These are phyloP conservation scores for Gossypium longicalyx DNA, from an alignment of 345 rosid genomes.

Conservation along the genomic window DNA sequence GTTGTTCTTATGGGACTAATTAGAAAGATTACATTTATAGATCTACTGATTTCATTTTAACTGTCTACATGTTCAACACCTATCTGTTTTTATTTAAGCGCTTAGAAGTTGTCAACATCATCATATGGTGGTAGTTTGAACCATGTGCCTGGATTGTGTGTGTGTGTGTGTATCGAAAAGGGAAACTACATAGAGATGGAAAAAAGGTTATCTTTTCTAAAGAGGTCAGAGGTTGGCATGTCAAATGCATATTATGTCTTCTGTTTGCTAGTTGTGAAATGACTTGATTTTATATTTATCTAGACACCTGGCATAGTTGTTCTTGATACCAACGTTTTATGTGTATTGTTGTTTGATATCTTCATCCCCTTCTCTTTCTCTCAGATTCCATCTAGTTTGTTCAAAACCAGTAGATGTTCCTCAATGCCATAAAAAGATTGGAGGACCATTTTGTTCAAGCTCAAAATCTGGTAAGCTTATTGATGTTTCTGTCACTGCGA, in stretches of 20 bases:
- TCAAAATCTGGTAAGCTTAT: neutral
- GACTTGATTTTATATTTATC: neutral
- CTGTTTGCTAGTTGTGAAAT: neutral
- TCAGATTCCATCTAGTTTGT: conserved; percentile 61
- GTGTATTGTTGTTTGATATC: neutral
- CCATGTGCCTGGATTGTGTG: neutral
- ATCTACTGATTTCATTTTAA: neutral
- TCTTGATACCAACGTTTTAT: neutral
- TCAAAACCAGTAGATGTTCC: conserved; percentile 22
- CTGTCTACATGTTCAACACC: too few species aligned
- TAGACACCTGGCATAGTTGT: neutral
- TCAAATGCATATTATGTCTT: neutral
- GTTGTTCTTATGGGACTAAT: neutral
- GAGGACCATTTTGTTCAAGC: too few species aligned
- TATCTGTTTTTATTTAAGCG: neutral
- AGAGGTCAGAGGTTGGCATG: neutral
- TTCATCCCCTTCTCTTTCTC: too few species aligned
- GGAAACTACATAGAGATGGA: neutral
- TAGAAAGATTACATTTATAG: neutral
- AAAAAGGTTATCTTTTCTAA: neutral
- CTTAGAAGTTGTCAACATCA: neutral
- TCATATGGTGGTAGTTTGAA: neutral
- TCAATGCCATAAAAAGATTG: neutral
- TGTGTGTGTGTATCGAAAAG: too few species aligned
- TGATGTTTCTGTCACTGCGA: neutral